Conservation (phyloP, 768 basidiomycete genomes). For the Suillus hirtellus region DNA sequence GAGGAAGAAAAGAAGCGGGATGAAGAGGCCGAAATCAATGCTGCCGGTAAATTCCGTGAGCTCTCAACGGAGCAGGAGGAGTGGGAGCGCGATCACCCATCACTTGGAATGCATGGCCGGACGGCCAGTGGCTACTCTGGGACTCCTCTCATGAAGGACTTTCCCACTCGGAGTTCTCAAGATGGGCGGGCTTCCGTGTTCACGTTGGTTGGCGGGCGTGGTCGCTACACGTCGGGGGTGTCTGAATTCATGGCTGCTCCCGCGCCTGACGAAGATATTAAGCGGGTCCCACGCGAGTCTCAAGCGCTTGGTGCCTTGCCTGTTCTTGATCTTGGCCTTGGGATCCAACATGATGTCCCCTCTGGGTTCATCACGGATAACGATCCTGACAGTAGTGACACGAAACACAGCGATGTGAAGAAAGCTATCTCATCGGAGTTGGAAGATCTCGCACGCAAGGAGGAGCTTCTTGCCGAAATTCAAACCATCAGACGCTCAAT, state of each 20-base stretch:
- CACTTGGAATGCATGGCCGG: slow-evolving; percentile 58
- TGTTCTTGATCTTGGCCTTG: slow-evolving; percentile 70
- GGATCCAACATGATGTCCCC: slow-evolving; percentile 76
- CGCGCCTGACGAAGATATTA: slow-evolving; percentile 60
- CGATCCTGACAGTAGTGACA: slow-evolving; percentile 24
- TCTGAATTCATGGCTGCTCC: slow-evolving; percentile 74
- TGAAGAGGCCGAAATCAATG: slow-evolving; percentile 72
- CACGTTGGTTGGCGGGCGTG: slow-evolving; percentile 53
- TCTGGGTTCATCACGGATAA: slow-evolving; percentile 61
- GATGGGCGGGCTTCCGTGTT: slow-evolving; percentile 44
- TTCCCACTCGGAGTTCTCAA: slow-evolving; percentile 50
- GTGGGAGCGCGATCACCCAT: slow-evolving; percentile 88
- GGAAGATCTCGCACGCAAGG: slow-evolving; percentile 60
- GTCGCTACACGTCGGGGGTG: slow-evolving; percentile 62
- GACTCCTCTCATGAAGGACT: slow-evolving; percentile 67
- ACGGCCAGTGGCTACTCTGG: slow-evolving; percentile 64
- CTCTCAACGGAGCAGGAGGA: slow-evolving; percentile 70
- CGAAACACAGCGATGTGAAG: slow-evolving; percentile 32
- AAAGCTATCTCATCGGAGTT: slow-evolving; percentile 45
- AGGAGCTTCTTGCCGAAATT: slow-evolving; percentile 74
- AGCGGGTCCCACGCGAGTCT: slow-evolving; percentile 46
- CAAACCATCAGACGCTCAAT: slow-evolving; percentile 79
- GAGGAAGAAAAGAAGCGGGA: slow-evolving; percentile 73
- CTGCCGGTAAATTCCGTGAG: slow-evolving; percentile 66
- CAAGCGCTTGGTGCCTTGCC: slow-evolving; percentile 65